Conservation (phyloP, 352 stramenopile species). For the Phytophthora citricola region DNA sequence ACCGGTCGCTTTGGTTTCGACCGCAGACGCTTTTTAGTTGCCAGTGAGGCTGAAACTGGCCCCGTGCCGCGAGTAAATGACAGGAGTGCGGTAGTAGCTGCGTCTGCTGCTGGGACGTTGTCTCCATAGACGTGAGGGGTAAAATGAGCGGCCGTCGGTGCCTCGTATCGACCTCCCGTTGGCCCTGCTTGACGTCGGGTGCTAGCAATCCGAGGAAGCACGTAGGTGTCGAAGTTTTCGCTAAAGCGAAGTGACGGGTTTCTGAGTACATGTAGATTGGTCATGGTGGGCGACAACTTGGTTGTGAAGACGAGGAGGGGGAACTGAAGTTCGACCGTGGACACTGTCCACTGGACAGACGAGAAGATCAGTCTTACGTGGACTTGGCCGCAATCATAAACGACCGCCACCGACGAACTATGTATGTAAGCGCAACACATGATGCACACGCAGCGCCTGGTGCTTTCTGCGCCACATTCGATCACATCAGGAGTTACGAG, state of each 20-base stretch:
- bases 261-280: neutral
- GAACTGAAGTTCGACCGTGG: neutral
- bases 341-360: neutral
- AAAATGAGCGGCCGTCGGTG: neutral
- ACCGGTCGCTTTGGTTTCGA: neutral
- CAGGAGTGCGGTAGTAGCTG: too few relatives aligned
- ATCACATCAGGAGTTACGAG: neutral
- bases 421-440: neutral
- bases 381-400: neutral
- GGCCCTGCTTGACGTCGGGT: neutral
- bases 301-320: conserved; percentile 1
- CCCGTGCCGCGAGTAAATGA: neutral
- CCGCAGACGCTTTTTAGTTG: neutral
- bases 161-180: neutral
- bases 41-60: neutral
- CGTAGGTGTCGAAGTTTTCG: neutral
- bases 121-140: too few relatives aligned
- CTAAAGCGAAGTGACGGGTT: neutral
- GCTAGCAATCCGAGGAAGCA: neutral
- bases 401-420: too few relatives aligned
- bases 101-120: too few relatives aligned
- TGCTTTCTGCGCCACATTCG: neutral
- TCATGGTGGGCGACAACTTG: conserved; percentile 3
- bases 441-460: too few relatives aligned
- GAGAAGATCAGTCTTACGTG: neutral